Conservation (phyloP, 1,139 yeast species). For the Pichia sp. region DNA sequence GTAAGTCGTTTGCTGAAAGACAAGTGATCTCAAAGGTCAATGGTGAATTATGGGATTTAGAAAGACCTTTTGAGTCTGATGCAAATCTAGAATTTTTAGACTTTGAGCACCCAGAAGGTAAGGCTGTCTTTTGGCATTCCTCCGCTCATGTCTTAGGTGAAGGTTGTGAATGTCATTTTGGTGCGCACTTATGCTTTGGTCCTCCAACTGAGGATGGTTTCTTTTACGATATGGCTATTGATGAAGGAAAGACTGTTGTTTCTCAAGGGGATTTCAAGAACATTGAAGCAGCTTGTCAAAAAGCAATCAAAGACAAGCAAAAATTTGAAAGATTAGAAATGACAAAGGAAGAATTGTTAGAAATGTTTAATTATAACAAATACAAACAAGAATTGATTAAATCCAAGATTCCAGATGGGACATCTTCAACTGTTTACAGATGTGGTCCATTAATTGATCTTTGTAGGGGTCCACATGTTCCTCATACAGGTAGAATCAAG, state of each 20-base stretch:
- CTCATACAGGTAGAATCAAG: conserved; percentile 95
- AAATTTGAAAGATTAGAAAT: conserved; percentile 89
- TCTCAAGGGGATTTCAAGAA: conserved; percentile 76
- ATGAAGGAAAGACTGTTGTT: conserved; percentile 68
- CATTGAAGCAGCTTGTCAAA: conserved; percentile 82
- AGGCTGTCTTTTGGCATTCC: conserved; percentile 96
- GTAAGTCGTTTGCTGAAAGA: conserved; percentile 82
- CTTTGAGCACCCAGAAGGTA: conserved; percentile 84
- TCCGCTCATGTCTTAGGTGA: conserved; percentile 98
- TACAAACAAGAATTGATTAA: conserved; percentile 84
- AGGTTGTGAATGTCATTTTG: conserved; percentile 93
- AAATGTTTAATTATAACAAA: conserved; percentile 93
- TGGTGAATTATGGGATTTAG: conserved; percentile 91
- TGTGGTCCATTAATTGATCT: conserved; percentile 97
- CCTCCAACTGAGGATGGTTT: conserved; percentile 99
- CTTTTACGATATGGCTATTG: conserved; percentile 93
- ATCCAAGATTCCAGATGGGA: conserved; percentile 92
- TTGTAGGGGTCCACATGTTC: conserved; percentile 97
- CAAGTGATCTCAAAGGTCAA: conserved; percentile 87
- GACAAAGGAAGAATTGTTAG: conserved; percentile 83
- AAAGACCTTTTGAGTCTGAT: conserved; percentile 82
- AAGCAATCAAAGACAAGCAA: conserved; percentile 93
- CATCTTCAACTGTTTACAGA: conserved; percentile 93
- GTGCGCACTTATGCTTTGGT: conserved; percentile 87
- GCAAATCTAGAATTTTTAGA: conserved; percentile 65